phyloP scores from a whole-genome alignment of 2,329 filamentous ascomycete genomes.

The Sporothrix pseudoabietina region DNA sequence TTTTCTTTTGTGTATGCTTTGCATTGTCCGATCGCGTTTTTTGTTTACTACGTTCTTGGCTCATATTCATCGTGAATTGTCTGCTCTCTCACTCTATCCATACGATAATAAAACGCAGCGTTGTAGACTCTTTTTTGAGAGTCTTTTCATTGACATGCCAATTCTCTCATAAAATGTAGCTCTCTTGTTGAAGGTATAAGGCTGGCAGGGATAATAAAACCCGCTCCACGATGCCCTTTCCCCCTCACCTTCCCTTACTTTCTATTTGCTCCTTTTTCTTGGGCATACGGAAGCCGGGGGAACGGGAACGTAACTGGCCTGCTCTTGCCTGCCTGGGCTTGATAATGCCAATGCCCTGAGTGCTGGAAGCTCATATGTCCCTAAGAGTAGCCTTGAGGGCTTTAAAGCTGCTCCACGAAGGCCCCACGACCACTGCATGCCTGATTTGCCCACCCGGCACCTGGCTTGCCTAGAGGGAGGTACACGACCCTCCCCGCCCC shows the following conservation, averaged over 20 bases:
- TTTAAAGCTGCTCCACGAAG: background rate
- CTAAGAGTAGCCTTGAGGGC: background rate
- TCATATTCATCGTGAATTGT: background rate
- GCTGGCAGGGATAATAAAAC: background rate
- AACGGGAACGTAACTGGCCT: background rate
- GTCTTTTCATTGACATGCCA: background rate
- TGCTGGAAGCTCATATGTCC: background rate
- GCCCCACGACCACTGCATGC: background rate
- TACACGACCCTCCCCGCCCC: background rate
- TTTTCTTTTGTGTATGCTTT: background rate
- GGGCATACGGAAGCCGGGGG: background rate
- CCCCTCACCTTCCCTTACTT: background rate
- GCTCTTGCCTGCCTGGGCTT: background rate
- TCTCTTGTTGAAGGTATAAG: background rate
- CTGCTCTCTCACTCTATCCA: background rate
- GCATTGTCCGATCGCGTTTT: background rate
- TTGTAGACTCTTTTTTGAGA: background rate
- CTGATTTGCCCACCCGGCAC: background rate
- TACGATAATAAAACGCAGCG: background rate
- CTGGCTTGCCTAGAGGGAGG: background rate
- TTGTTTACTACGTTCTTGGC: background rate
- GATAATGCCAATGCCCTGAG: slow-evolving; percentile 1
- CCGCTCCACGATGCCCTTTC: background rate
- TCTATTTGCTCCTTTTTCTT: background rate
- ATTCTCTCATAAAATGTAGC: background rate